These are phyloP conservation scores for Acacia acuminata DNA, from an alignment of 306 rosid genomes.

Conservation along the genomic window DNA sequence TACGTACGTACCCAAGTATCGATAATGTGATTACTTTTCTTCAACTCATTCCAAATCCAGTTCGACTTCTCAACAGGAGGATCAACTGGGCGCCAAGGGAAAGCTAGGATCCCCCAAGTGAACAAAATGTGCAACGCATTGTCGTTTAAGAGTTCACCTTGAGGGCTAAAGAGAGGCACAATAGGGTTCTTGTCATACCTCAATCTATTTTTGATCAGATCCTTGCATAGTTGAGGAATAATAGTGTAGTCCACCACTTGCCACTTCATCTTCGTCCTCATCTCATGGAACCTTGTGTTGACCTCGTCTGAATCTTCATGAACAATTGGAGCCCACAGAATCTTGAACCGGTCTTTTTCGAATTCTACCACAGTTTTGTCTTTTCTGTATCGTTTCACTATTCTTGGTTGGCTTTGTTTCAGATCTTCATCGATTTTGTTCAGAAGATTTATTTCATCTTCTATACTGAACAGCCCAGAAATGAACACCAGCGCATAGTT, in stretches of 20 bases:
- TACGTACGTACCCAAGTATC: conserved; percentile 35
- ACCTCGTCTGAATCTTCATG: not conserved
- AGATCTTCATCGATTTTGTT: conserved; percentile 17
- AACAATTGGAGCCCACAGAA: conserved; percentile 45
- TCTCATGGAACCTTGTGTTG: not conserved
- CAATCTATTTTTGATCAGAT: conserved; percentile 30
- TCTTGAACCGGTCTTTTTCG: conserved; percentile 39
- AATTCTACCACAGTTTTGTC: not conserved
- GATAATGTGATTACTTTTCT: conserved; percentile 28
- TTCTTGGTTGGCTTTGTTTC: conserved; percentile 19
- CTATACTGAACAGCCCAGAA: conserved; percentile 41
- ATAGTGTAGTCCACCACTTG: not conserved
- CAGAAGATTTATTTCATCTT: conserved; percentile 43
- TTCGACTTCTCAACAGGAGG: conserved; percentile 35
- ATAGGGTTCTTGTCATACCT: conserved; percentile 42
- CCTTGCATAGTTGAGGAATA: conserved; percentile 34
- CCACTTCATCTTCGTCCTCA: conserved; percentile 34
- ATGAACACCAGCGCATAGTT: conserved; percentile 39
- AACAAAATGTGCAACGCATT: conserved; percentile 50
- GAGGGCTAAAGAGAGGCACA: conserved; percentile 40
- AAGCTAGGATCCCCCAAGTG: conserved; percentile 44
- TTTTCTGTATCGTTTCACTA: conserved; percentile 34
- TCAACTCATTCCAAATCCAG: conserved; percentile 47
- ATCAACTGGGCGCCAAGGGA: conserved; percentile 42
- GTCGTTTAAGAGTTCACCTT: conserved; percentile 29